Conservation (phyloP, 2,329 filamentous ascomycete species). For the Chaetomium globosum region DNA sequence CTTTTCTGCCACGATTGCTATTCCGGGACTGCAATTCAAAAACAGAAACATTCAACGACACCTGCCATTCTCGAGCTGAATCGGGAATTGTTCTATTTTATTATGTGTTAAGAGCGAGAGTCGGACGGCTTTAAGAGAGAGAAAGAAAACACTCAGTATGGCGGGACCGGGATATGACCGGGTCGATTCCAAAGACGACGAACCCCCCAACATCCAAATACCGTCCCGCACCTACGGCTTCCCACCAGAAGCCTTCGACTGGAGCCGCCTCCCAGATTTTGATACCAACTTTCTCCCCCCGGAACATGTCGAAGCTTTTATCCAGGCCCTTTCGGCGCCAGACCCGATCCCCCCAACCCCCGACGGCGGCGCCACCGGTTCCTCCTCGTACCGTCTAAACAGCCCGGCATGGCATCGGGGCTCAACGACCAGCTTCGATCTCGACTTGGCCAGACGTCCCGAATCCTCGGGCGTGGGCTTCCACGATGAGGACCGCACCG, state of each 20-base stretch:
- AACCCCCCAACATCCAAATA: constrained; percentile 31
- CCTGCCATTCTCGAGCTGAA: background rate
- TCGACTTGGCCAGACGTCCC: constrained; percentile 48
- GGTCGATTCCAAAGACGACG: constrained; percentile 5
- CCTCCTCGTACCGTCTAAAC: constrained; percentile 47
- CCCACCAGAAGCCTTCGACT: constrained; percentile 66
- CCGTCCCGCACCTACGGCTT: constrained; percentile 57
- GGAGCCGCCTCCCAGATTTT: constrained; percentile 72
- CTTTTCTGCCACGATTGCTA: background rate
- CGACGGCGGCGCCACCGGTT: constrained; percentile 49
- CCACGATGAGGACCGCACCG: constrained; percentile 41
- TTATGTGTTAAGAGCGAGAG: background rate
- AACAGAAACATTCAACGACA: background rate
- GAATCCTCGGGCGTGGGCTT: constrained; percentile 41
- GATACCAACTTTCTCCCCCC: constrained; percentile 75
- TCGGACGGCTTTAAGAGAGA: background rate
- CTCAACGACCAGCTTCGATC: constrained; percentile 44
- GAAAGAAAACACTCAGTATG: constrained; percentile 21
- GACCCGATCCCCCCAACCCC: constrained; percentile 68
- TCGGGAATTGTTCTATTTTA: background rate
- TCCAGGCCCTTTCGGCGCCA: constrained; percentile 77
- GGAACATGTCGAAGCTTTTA: constrained; percentile 76
- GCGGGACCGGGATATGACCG: constrained; percentile 19
- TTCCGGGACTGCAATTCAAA: background rate
- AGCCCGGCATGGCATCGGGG: constrained; percentile 44